Base-by-base conservation (phyloP, 2,329 filamentous ascomycete genomes). In the Proliferodiscus dingleyae region DNA sequence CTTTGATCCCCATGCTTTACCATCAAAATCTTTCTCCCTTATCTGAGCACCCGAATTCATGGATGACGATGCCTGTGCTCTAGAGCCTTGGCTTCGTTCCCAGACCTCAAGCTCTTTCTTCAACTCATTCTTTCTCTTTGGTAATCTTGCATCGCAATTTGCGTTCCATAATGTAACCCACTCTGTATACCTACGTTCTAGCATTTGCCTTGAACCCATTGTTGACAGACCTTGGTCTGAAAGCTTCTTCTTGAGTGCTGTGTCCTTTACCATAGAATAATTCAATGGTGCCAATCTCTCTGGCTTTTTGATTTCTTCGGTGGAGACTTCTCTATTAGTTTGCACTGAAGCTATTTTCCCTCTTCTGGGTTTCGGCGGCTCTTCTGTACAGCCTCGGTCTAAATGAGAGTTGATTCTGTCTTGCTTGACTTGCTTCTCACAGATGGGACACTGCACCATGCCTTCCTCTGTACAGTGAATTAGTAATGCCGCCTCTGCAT, bases 81-180 rank as follows among this genome's bases (percentile, higher is more conserved):
- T 71, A 2, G 79, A 77, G 7, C 88, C 87, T 52, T 94, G 81
- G 0, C 86, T 91, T 36, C 81, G 77, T 66, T 98, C 93, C 91
- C 93, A 97, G 1, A 78, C 67, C 18, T 91, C 85, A 10, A 98
- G 66, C 49, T 97, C 91, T 11, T 78, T 79, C 13, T 95, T 66
- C 4, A 98, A 66, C 46, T 93, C 83, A 5, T 68, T 61, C 52
- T 87, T 88, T 9, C 73, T 72, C 61, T 85, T 86, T 0, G 89
- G 89, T 2, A 72, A 71, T 28, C 77, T 78, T 2, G 90, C 85
- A 65, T 98, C 93, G 67, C 89, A 95, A 63, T 98, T 98, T 9
- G 94, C 87, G 64, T 98, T 98, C 85, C 89, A 96, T 15, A 98
- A 69, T 29, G 93, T 96, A 41, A 93, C 76, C 90, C 90, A 98